A percentile compares a stretch with the other conserved stretches of the same genome.
These are phyloP conservation scores for Aspergillus olivimuriae DNA, from an alignment of 495 filamentous ascomycete genomes.

Conservation along the genomic window DNA sequence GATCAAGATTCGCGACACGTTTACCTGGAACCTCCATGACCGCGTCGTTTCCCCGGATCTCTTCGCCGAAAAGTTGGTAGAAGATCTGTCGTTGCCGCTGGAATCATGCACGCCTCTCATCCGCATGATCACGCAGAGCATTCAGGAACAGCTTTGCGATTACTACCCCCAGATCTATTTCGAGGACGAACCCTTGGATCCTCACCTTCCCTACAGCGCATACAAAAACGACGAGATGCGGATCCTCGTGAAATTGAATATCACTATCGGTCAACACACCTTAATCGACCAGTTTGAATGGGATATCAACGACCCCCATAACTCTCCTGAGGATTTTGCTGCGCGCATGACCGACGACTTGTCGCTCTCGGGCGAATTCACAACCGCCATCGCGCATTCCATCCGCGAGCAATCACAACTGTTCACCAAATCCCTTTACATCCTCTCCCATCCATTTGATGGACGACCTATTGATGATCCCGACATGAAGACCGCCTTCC, in stretches of 20 bases:
- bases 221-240: constrained; percentile 99
- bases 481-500: constrained; percentile 76
- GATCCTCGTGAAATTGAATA: constrained; percentile 89
- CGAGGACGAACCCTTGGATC: constrained; percentile 85
- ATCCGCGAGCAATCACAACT: constrained; percentile 94
- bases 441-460: constrained; percentile 89
- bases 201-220: constrained; percentile 81
- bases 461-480: constrained; percentile 88
- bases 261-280: constrained; percentile 93
- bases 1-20: constrained; percentile 92
- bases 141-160: constrained; percentile 86
- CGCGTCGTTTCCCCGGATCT: constrained; percentile 67
- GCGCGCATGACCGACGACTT: constrained; percentile 80
- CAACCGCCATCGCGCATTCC: constrained; percentile 92
- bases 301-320: constrained; percentile 93
- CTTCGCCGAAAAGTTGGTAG: constrained; percentile 83
- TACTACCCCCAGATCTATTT: constrained; percentile 87
- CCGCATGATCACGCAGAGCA: constrained; percentile 70
- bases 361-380: constrained; percentile 93
- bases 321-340: constrained; percentile 92
- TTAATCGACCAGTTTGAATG: constrained; percentile 97
- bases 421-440: constrained; percentile 89
- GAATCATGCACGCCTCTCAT: constrained; percentile 57
- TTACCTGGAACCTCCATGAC: constrained; percentile 97
- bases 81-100: constrained; percentile 77